Conservation (phyloP, 495 filamentous ascomycete genomes). For the Neurospora terricola region DNA sequence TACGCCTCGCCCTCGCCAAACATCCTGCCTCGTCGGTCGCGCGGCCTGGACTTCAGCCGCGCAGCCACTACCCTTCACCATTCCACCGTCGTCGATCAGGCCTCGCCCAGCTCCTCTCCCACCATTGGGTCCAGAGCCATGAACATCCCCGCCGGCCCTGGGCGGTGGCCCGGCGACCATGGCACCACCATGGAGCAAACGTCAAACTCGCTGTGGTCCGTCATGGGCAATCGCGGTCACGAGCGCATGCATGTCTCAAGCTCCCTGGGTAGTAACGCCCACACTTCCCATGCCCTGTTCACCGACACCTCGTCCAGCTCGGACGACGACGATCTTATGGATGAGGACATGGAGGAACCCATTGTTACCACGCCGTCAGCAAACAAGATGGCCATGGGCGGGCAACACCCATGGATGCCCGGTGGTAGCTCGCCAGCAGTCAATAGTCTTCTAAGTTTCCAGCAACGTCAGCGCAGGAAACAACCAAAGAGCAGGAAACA, state of each 20-base stretch:
- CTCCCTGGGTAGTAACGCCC: constrained; percentile 74
- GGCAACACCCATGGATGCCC: constrained; percentile 34
- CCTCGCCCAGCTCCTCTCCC: constrained; percentile 90
- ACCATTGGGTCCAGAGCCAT: constrained; percentile 69
- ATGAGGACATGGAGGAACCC: constrained; percentile 69
- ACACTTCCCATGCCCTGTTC: constrained; percentile 39
- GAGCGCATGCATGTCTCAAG: constrained; percentile 70
- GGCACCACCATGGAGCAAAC: constrained; percentile 25
- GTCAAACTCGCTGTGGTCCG: constrained; percentile 33
- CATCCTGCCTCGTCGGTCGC: constrained; percentile 73
- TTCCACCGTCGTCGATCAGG: constrained; percentile 79
- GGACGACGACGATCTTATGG: constrained; percentile 70
- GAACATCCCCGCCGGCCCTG: constrained; percentile 49
- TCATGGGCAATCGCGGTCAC: constrained; percentile 35
- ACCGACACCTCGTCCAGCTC: constrained; percentile 72
- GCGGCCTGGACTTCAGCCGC: constrained; percentile 85
- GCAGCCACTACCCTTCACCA: constrained; percentile 94
- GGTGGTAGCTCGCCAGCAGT: constrained; percentile 51
- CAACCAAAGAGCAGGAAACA: constrained; percentile 32
- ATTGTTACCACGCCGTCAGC: constrained; percentile 61
- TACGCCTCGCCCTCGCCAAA: constrained; percentile 66
- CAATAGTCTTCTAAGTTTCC: constrained; percentile 66
- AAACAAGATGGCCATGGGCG: constrained; percentile 43
- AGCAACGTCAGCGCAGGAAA: constrained; percentile 60
- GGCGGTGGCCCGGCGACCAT: constrained; percentile 26